Base-by-base conservation (phyloP, 768 basidiomycete genomes). In the Tricholoma hemisulphureum region DNA sequence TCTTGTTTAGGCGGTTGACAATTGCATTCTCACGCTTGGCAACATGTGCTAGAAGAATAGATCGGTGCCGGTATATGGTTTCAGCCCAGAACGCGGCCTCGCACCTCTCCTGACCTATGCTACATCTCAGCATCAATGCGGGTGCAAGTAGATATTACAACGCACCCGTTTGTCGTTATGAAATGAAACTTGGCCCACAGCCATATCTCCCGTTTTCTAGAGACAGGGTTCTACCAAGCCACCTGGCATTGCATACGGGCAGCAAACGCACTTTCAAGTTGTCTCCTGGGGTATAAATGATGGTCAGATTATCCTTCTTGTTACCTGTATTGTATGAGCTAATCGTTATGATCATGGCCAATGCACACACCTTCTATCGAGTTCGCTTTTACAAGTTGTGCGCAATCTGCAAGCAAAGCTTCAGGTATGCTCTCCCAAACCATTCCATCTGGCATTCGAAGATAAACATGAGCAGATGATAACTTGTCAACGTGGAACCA, bases 401-500 rank as follows among this genome's bases (percentile, higher is more conserved):
- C 93, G 60, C 92, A 92, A 71, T 98, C 96, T 11, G 76, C 77
- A 18, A 98, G 75, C 6, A 98, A 74, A 1, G 82, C 75, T 55
- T 87, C 80, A 0, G 97, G 95, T 34, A 98, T 89, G n/a, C 76
- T 72, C 6, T 98, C 95, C 93, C 95, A 98, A 28, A 77, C 71
- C 80, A 95, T 89, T n/a, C 75, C 77, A 2, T 84, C 82, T 0
- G 91, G 82, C 79, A 98, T 85, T 31, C 95, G 88, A n/a, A 98
- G 77, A 70, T 98, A 98, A 37, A 98, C 95, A 71, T 98, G 94
- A 1, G 95, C 95, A 3, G 95, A 97, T 0, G 93, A 96, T 26
- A 98, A 85, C 71, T 95, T 96, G 78, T 98, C 97, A 60, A 99
- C 97, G 72, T 98, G 97, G 63, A 98, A 97, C 93, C 91, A 93